Conservation (phyloP, 305 asterid genomes). For the Withania somnifera region DNA sequence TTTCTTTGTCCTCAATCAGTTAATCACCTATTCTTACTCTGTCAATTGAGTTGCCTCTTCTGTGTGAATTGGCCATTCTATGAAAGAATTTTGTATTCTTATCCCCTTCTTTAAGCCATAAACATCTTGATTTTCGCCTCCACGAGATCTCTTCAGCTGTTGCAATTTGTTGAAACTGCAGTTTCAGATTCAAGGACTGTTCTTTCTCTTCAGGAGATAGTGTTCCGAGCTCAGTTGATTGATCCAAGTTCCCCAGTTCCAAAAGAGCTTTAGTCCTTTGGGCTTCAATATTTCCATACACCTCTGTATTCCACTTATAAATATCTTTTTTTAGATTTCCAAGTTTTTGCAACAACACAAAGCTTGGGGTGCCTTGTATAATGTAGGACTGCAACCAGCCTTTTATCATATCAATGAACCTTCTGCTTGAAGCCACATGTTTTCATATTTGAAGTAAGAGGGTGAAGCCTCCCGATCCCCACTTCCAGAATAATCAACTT, state of each 20-base stretch:
- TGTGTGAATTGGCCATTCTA: too few relatives aligned
- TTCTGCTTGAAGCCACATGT: not conserved
- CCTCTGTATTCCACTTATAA: not conserved
- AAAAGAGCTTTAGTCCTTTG: not conserved
- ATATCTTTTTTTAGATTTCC: not conserved
- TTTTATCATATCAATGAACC: not conserved
- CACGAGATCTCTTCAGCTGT: too few relatives aligned
- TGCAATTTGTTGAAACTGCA: too few relatives aligned
- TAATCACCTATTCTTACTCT: too few relatives aligned
- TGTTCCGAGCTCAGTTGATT: too few relatives aligned
- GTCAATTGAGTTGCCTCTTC: too few relatives aligned
- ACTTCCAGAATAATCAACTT: not conserved
- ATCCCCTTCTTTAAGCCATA: too few relatives aligned
- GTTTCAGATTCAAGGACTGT: too few relatives aligned
- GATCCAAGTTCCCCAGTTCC: not conserved
- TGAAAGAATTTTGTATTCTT: too few relatives aligned
- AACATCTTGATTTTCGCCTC: too few relatives aligned
- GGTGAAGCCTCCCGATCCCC: not conserved
- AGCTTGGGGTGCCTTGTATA: not conserved
- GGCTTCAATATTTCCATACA: not conserved
- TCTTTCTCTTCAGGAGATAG: too few relatives aligned
- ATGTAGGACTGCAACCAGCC: not conserved
- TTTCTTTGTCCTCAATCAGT: not conserved
- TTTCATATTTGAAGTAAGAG: not conserved
- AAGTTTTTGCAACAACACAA: not conserved